Conservation (phyloP, 148 eudicot genomes). For the Silene uniflora region DNA sequence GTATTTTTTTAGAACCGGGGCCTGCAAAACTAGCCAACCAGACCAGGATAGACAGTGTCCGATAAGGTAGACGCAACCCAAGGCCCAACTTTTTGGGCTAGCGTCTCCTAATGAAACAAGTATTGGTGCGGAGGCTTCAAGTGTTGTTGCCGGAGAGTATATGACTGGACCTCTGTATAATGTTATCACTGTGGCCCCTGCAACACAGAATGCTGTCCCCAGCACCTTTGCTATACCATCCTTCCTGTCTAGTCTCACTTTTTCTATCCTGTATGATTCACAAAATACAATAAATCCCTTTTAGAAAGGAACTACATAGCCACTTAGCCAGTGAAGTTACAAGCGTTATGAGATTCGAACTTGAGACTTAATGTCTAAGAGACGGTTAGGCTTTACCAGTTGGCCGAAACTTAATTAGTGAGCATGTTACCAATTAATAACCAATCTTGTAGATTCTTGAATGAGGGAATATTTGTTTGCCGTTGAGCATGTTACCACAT, state of each 20-base stretch:
- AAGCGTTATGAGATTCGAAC: too few relatives aligned
- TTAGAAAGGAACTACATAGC: too few relatives aligned
- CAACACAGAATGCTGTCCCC: conserved; percentile 73
- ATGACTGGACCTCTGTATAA: conserved; percentile 84
- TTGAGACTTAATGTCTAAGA: too few relatives aligned
- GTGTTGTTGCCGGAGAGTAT: conserved; percentile 61
- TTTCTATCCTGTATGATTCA: conserved; percentile 61
- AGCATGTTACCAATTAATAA: too few relatives aligned
- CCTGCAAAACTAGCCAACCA: conserved; percentile 92
- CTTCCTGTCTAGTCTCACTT: conserved; percentile 67
- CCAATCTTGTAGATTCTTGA: neutral
- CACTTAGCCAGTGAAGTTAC: too few relatives aligned
- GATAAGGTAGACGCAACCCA: conserved; percentile 84
- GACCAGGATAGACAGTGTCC: conserved; percentile 97
- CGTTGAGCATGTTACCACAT: conserved; percentile 18
- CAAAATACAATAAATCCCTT: conserved; percentile 1
- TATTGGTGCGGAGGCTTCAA: conserved; percentile 39
- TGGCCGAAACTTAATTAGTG: too few relatives aligned
- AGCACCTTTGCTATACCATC: conserved; percentile 71
- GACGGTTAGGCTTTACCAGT: too few relatives aligned
- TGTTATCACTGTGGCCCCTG: conserved; percentile 89
- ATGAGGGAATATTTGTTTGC: neutral
- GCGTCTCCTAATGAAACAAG: conserved; percentile 62
- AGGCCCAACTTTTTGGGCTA: conserved; percentile 75
- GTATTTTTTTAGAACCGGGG: conserved; percentile 82